Evolutionary conservation across 176 grass and related monocot species (phyloP), one percentile per base, ranked within the genome.

Genomic region (Eleusine indica): DNA sequence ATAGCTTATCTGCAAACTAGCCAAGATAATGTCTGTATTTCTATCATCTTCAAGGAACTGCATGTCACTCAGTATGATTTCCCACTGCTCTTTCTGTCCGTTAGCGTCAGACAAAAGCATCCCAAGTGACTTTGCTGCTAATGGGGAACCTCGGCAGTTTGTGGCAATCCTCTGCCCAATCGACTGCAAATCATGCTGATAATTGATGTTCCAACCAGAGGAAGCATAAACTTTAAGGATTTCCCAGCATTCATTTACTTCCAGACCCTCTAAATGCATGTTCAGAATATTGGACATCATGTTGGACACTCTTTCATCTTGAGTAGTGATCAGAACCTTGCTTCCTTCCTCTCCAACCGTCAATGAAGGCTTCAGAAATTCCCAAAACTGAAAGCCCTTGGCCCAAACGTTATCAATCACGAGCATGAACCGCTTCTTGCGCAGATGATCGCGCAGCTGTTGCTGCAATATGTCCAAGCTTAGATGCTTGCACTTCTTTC

Each of bases 1-100:
- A 62, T 95, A 95, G 65, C 90, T 92, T 63, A 92, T 88, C 70
- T 86, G 78, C 42, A 95, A 87, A 41, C 81, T 92, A 6, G 90
- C 57, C 17, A 85, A 78, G 35, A 88, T 70, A 56, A 29, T 62
- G 53, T 76, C 56, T 21, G 51, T 86, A 10, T 82, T 87, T 11
- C 43, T 5, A 22, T 80, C 77, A 37, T 89, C 80, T 74, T 83
- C 76, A 67, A 89, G 86, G 74, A 80, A 79, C 62, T 32, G 60
- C 88, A 95, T 88, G 62, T 92, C 85, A 15, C 60, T 74, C 16
- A 71, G 47, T 69, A 92, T 77, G 58, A 46, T 81, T 18, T 32
- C 38, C 88, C 90, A 95, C 3, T 75, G 71, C 52, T 95, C 93
- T 83, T 48, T 67, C 6, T 77, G 54, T 68, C 83, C 89, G 41